Percentiles rank a stretch among this genome's conserved stretches.
phyloP scores from a whole-genome alignment of 305 asterid species.

The Caryopteris hybrid region DNA sequence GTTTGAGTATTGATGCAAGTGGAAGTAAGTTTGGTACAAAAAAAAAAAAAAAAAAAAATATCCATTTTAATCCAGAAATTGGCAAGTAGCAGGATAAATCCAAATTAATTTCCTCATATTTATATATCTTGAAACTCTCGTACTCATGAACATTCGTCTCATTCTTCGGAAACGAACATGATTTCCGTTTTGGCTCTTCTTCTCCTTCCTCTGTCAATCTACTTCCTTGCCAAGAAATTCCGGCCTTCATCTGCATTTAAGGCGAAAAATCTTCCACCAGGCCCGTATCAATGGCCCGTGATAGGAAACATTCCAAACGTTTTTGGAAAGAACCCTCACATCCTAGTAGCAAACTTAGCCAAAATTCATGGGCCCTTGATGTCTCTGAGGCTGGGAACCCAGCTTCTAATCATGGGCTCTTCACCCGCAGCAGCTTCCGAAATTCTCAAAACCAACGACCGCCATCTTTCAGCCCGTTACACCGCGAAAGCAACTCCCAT shows the following conservation, averaged over 20 bases:
- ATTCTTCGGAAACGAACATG: neutral
- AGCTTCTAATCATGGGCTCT: constrained; percentile 32
- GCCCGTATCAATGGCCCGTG: constrained; percentile 35
- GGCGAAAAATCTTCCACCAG: constrained; percentile 34
- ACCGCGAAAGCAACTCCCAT: constrained; percentile 42
- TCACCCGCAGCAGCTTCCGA: constrained; percentile 29
- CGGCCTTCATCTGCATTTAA: neutral
- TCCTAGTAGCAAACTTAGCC: constrained; percentile 27
- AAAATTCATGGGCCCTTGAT: constrained; percentile 32
- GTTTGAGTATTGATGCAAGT: too few species aligned
- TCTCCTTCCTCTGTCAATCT: neutral
- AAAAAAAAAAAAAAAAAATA: too few species aligned
- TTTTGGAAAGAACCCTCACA: constrained; percentile 31
- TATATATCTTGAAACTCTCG: too few species aligned
- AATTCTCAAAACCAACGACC: constrained; percentile 35
- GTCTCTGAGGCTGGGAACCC: constrained; percentile 29
- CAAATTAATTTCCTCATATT: too few species aligned
- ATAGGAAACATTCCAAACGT: constrained; percentile 20
- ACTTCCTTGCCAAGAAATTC: neutral
- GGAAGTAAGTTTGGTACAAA: too few species aligned
- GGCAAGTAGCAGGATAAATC: too few species aligned
- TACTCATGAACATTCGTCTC: too few species aligned
- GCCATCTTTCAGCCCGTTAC: constrained; percentile 34
- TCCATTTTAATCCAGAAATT: too few species aligned
- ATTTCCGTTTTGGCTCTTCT: neutral